Evolutionary conservation across 1,139 yeast genomes (phyloP).

Genomic region (Pichia sp.): DNA sequence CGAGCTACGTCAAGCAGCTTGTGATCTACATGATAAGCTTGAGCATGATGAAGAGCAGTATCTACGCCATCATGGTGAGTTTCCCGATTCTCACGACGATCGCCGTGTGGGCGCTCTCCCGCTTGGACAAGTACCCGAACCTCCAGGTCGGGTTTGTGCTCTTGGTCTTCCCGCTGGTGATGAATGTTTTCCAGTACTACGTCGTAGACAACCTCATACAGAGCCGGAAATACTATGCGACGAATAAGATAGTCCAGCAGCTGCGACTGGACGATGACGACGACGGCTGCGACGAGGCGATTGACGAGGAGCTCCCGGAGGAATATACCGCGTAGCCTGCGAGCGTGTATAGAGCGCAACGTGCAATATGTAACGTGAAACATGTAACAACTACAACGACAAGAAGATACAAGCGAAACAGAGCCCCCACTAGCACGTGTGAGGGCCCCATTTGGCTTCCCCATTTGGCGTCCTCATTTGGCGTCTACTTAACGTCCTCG

Average conservation of each 20-base stretch:
- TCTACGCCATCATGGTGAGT: conserved; percentile 54
- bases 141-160: conserved; percentile 82
- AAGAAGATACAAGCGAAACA: too few relatives aligned
- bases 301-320: conserved; percentile 9
- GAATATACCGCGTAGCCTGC: background rate
- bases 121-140: conserved; percentile 79
- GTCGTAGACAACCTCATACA: conserved; percentile 86
- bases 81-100: conserved; percentile 51
- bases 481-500: too few relatives aligned
- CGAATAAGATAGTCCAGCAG: conserved; percentile 16
- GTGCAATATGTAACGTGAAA: background rate
- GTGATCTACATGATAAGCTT: conserved; percentile 59
- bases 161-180: conserved; percentile 69
- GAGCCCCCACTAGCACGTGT: too few relatives aligned
- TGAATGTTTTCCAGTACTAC: conserved; percentile 84
- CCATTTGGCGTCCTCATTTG: too few relatives aligned
- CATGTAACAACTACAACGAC: too few relatives aligned
- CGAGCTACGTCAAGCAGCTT: conserved; percentile 72
- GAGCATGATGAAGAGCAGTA: conserved; percentile 49
- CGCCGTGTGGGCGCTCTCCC: conserved; percentile 61
- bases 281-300: background rate
- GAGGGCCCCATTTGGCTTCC: too few relatives aligned
- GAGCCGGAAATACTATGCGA: conserved; percentile 38
- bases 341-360: background rate
- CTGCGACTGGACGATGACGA: background rate